A percentile compares a stretch with the other conserved stretches of the same genome.
Evolutionary conservation across 768 basidiomycete species (phyloP).

Genomic region (Leccinum longicurvipes): DNA sequence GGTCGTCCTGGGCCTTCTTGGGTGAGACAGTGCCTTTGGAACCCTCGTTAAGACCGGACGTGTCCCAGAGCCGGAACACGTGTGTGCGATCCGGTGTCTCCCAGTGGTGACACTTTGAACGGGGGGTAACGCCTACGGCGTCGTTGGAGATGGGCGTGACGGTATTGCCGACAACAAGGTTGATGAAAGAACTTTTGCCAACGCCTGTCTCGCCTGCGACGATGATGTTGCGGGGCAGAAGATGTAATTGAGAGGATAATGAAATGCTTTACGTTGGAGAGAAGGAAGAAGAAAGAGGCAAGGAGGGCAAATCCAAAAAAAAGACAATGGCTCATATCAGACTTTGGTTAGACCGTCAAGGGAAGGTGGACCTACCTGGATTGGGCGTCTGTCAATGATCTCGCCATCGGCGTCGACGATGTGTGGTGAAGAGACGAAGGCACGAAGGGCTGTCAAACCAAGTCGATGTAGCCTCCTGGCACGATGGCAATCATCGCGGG

Average conservation of each 20-base stretch:
- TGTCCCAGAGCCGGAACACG: slow-evolving; percentile 23
- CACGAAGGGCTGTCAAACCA: not conserved
- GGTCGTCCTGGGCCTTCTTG: slow-evolving; percentile 17
- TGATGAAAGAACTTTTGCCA: slow-evolving; percentile 27
- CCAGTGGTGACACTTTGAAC: slow-evolving; percentile 12
- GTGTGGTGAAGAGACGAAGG: not conserved
- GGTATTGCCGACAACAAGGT: slow-evolving; percentile 16
- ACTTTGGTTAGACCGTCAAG: no score
- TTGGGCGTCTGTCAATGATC: not conserved
- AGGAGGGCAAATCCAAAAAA: not conserved
- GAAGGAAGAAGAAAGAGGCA: not conserved
- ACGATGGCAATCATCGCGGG: no score
- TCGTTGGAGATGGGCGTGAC: slow-evolving; percentile 21
- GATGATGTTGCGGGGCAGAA: slow-evolving; percentile 20
- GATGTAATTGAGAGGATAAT: slow-evolving; percentile 1
- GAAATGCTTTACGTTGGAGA: not conserved
- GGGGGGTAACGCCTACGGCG: slow-evolving; percentile 21
- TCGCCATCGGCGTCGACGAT: not conserved
- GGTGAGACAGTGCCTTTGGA: slow-evolving; percentile 23
- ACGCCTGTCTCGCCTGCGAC: slow-evolving; percentile 25
- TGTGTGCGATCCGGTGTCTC: slow-evolving; percentile 17
- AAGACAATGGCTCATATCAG: no score
- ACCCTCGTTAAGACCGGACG: slow-evolving; percentile 22
- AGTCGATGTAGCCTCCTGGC: not conserved
- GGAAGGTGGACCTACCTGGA: not conserved